These are phyloP conservation scores for Hypholoma sublateritium DNA, from an alignment of 768 basidiomycete species.

Conservation along the genomic window DNA sequence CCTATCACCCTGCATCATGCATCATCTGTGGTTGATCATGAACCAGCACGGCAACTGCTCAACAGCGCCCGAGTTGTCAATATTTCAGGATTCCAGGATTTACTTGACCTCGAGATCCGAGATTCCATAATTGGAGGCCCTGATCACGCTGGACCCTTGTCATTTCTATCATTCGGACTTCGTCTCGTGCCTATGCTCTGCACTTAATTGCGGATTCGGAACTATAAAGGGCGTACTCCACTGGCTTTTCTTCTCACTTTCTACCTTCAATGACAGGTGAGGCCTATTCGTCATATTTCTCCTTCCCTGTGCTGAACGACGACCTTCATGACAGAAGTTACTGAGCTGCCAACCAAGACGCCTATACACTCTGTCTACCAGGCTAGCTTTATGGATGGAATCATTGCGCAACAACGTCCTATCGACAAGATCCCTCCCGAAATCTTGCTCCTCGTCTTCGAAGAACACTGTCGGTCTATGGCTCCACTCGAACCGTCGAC, in stretches of 20 bases:
- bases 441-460: constrained; percentile 20
- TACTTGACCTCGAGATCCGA: background rate
- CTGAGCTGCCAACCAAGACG: too few species aligned
- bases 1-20: too few species aligned
- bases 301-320: background rate
- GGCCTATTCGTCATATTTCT: background rate
- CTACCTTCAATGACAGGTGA: background rate
- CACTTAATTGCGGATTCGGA: background rate
- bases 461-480: constrained; percentile 13
- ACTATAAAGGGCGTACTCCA: background rate
- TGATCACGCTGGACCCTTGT: background rate
- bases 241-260: background rate
- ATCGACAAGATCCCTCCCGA: constrained; percentile 18
- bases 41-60: background rate
- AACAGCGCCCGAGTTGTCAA: background rate
- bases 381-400: background rate
- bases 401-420: background rate
- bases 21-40: too few species aligned
- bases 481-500: background rate
- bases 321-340: background rate
- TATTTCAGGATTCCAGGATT: background rate
- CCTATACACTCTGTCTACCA: background rate
- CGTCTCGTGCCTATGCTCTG: background rate
- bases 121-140: background rate
- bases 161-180: background rate